Evolutionary conservation across 2,329 filamentous ascomycete species (phyloP).

Genomic region (Cylindrodendrum hubeiense): DNA sequence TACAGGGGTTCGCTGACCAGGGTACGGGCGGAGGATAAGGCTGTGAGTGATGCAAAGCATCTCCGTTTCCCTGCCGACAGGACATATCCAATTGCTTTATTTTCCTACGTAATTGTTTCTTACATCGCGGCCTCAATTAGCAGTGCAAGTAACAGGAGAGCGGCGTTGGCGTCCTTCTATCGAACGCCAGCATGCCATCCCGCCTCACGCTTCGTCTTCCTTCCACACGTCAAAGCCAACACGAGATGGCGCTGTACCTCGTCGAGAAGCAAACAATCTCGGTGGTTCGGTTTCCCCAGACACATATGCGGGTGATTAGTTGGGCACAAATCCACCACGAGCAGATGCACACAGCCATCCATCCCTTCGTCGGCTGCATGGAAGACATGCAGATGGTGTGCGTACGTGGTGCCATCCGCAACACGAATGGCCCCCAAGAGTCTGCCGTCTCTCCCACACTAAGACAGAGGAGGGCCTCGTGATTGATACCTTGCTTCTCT

Average conservation of each 20-base stretch:
- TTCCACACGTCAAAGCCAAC: neutral
- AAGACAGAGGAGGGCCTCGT: neutral
- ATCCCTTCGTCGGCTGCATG: neutral
- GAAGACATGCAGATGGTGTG: constrained; percentile 1
- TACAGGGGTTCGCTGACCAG: neutral
- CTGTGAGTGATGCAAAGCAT: neutral
- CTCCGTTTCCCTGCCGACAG: neutral
- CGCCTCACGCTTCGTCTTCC: no score
- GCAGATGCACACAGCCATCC: neutral
- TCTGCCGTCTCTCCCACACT: neutral
- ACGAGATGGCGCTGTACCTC: neutral
- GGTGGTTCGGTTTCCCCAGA: neutral
- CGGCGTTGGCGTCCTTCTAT: no score
- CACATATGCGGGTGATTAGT: neutral
- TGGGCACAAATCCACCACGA: neutral
- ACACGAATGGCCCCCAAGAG: neutral
- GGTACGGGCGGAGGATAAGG: neutral
- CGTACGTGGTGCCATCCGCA: neutral
- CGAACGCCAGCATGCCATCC: no score
- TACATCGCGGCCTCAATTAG: no score
- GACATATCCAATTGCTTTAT: neutral
- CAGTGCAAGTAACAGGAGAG: no score
- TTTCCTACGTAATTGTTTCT: no score
- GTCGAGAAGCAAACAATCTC: neutral
- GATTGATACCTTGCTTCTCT: neutral